Percentiles rank a stretch among this genome's conserved stretches.
phyloP scores from a whole-genome alignment of 73 alveolate genomes.

The Loxodes magnus region DNA sequence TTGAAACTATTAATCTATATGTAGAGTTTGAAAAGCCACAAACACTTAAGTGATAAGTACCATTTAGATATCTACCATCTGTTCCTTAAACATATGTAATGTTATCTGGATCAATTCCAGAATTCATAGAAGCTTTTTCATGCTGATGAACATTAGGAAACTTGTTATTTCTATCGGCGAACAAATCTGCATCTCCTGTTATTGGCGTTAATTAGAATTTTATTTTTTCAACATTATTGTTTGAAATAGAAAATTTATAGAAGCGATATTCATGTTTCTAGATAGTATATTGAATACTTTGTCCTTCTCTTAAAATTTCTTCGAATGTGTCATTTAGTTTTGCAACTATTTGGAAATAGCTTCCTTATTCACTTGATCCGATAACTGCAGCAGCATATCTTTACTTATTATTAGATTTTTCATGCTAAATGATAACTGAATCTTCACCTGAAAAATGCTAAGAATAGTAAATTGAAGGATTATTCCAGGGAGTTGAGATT shows the following conservation, averaged over 20 bases:
- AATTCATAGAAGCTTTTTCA: background rate
- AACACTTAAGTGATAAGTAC: constrained; percentile 5
- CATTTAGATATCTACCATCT: background rate
- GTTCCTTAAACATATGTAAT: background rate
- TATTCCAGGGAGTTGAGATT: background rate
- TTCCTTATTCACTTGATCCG: background rate
- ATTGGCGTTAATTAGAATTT: constrained; percentile 1
- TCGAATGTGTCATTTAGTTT: background rate
- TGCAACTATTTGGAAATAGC: background rate
- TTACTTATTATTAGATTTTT: background rate
- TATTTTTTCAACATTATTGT: background rate
- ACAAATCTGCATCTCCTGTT: constrained; percentile 2
- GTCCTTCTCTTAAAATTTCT: constrained; percentile 1
- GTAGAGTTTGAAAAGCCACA: background rate
- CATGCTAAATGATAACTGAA: too few species aligned
- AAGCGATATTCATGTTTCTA: background rate
- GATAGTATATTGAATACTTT: background rate
- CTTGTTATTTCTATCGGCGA: background rate
- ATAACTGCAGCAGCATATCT: background rate
- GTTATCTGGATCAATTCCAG: constrained; percentile 1
- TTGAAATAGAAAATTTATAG: constrained; percentile 4
- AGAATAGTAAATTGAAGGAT: background rate
- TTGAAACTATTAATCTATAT: constrained; percentile 2
- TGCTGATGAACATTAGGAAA: background rate
- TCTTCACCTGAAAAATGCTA: constrained; percentile 2